Evolutionary conservation across 352 stramenopile genomes (phyloP), one percentile per base, ranked within the genome.

Genomic region (Bremia lactucae): DNA sequence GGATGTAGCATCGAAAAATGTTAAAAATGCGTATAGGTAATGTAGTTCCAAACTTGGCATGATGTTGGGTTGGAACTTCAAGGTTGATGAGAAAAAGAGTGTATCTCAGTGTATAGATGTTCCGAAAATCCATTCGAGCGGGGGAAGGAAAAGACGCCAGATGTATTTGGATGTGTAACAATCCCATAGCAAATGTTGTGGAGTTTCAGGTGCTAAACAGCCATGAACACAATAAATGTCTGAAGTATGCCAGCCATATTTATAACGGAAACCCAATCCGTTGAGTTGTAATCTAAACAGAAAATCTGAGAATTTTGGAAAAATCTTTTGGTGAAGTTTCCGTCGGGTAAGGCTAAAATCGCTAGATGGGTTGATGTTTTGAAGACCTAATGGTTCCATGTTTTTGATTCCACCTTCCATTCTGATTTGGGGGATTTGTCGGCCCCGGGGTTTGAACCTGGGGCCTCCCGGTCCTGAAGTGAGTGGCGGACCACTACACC

Each of bases 271-370:
- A 4, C 18, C 18, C 35, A 19, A 45, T 2, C 20, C 26, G 15
- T 51, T 46, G 16, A 45, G 26, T 16, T 46, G 6, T 9, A 52
- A 26, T 1, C 36, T 28, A 24, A 46, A 45, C 1, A 52, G 20
- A 13, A 52, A 45, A 15, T 41, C 15, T 3, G 19, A 11, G 13
- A 11, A 35, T 15, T 41, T 23, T 1, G 45, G 28, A 6, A 52
- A 8, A 42, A 28, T 28, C 31, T 52, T 28, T 2, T 23, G 25
- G 16, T 39, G 18, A n/a, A 40, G n/a, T 19, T 4, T 5, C 2
- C n/a, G n/a, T 29, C 25, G 3, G 10, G 4, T 8, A 16, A 13
- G 6, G 35, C 34, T 29, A 18, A 34, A 29, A 21, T 20, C 7
- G 3, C 7, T 6, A 0, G 7, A 6, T 0, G 38, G 9, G 9